Evolutionary conservation across 179 eudicot species (phyloP), one percentile per base, ranked within the genome.

Genomic region (Corrigiola litoralis): DNA sequence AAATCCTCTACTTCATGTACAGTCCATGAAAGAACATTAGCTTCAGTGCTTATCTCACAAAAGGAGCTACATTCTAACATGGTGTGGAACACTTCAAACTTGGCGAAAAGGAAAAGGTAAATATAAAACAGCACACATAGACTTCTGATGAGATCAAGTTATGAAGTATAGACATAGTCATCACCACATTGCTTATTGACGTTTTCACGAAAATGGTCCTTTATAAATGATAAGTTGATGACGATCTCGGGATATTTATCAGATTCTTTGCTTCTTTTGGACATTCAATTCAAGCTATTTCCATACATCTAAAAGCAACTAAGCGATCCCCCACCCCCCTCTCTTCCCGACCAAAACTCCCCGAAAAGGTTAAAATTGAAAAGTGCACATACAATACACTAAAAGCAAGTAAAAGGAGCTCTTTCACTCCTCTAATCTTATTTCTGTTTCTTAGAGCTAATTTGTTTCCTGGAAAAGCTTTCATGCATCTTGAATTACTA

Each of bases 241-340:
- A n/a, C 11, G 24, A 45, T 33, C 29, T 32, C 12, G 11, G 57
- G 18, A 23, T 17, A 54, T 29, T 13, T 17, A 13, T n/a, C 58
- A 13, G 28, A 3, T 10, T n/a, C 1, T 33, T 14, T 54, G 36
- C 51, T 13, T 23, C n/a, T 44, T 61, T 44, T 13, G 32, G 33
- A 14, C 1, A 44, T 49, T 10, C 29, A 3, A 44, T 49, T 10
- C 29, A 31, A 44, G 4, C 17, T 49, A 17, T n/a, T 25, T 21
- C 18, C 60, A 62, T 17, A 17, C 40, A 41, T 44, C 61, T 23
- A 63, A 44, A 25, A 41, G 28, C 74, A 56, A 11, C 21, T 48
- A 65, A n/a, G n/a, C 28, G 23, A 25, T 7, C 52, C 11, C 11
- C 11, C 27, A 7, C 7, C 8, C 27, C 52, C 52, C 52, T 1